A percentile compares a stretch with the other conserved stretches of the same genome.
These are phyloP conservation scores for Cryomyces antarcticus DNA, from an alignment of 495 filamentous ascomycete genomes.

Conservation along the genomic window DNA sequence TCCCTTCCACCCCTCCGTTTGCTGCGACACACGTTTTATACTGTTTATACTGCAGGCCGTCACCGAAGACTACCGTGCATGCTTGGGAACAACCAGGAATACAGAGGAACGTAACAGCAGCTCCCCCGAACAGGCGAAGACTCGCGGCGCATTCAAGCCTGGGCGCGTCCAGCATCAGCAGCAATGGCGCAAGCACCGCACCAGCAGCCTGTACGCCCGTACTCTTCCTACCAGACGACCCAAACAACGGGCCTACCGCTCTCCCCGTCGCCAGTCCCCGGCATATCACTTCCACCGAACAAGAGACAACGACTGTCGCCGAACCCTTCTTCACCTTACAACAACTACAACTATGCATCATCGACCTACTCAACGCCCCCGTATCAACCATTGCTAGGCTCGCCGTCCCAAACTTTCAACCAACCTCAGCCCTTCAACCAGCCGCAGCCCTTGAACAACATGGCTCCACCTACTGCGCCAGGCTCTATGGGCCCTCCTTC, in stretches of 20 bases:
- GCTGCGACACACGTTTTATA: background rate
- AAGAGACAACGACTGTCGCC: constrained; percentile 55
- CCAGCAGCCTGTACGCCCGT: no score
- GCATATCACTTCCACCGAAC: constrained; percentile 27
- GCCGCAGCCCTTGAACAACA: constrained; percentile 9
- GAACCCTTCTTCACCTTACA: constrained; percentile 29
- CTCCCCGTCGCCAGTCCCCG: no score
- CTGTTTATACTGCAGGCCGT: background rate
- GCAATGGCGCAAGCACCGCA: no score
- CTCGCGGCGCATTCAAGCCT: no score
- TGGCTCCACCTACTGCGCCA: no score
- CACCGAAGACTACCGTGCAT: no score
- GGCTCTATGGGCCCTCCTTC: constrained; percentile 84
- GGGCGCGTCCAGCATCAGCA: no score
- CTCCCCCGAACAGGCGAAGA: no score
- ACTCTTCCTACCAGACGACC: no score
- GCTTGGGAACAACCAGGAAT: no score
- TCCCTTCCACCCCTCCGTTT: background rate
- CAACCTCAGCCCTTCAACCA: constrained; percentile 12
- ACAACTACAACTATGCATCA: constrained; percentile 9
- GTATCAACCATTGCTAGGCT: constrained; percentile 8
- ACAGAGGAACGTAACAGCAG: no score
- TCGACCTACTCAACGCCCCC: background rate
- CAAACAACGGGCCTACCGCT: no score
- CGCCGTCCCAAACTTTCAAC: constrained; percentile 12